These are phyloP conservation scores for Torrubiellomyces zombiae DNA, from an alignment of 2,329 filamentous ascomycete species.

Conservation along the genomic window DNA sequence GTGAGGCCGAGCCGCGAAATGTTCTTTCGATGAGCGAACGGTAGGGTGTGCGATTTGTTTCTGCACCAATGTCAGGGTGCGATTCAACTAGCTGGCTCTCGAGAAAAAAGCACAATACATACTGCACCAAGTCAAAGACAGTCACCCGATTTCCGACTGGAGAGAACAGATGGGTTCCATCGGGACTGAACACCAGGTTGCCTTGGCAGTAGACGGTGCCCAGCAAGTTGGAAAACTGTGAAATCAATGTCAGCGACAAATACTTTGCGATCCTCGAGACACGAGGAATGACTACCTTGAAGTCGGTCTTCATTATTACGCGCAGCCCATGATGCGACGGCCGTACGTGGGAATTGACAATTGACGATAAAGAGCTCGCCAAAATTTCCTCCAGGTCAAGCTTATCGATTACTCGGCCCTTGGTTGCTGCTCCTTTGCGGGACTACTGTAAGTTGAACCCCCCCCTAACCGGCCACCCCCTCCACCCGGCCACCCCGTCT, in stretches of 20 bases:
- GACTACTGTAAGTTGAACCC: too few relatives aligned
- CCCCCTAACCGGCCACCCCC: too few relatives aligned
- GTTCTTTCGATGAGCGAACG: constrained; percentile 86
- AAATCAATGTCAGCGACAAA: too few relatives aligned
- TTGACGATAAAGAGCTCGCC: constrained; percentile 10
- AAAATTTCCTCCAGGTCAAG: constrained; percentile 12
- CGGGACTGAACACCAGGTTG: constrained; percentile 89
- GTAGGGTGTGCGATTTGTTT: constrained; percentile 75
- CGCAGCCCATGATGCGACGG: constrained; percentile 15
- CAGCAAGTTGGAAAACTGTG: constrained; percentile 89
- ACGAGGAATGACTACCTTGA: constrained; percentile 50
- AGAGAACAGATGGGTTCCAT: constrained; percentile 89
- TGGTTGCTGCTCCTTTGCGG: too few relatives aligned
- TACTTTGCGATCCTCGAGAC: constrained; percentile 2
- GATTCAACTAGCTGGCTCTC: too few relatives aligned
- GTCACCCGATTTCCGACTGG: constrained; percentile 93
- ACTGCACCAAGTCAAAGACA: constrained; percentile 94
- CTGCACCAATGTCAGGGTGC: constrained; percentile 29
- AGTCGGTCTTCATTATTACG: constrained; percentile 90
- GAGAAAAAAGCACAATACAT: constrained; percentile 20
- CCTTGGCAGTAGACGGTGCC: constrained; percentile 97
- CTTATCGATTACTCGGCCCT: constrained; percentile 13
- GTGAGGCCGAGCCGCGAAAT: constrained; percentile 78
- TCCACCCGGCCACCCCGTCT: too few relatives aligned
- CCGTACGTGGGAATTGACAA: background rate